Evolutionary conservation across 768 basidiomycete genomes (phyloP), one percentile per base, ranked within the genome.

Genomic region (Cystobasidium onofrii): DNA sequence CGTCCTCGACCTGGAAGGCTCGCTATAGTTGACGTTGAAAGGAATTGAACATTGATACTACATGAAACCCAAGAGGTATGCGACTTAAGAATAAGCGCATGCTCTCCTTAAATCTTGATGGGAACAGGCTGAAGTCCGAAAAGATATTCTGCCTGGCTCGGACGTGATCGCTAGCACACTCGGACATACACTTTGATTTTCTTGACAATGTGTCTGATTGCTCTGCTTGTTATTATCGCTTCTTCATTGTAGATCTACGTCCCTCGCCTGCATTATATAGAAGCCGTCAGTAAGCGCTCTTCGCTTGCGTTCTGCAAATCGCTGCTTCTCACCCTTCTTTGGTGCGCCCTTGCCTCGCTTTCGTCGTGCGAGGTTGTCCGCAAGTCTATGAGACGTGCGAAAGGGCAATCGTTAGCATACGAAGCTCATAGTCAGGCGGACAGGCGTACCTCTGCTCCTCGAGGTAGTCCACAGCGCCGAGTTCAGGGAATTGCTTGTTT

Each of bases 1-100:
- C 20, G 86, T 90, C 15, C 81, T 92, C 82, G 92, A 94, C 78
- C 84, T 91, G 61, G 84, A 86, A 34, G 86, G 85, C 15, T 80
- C 75, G 60, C 78, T 81, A 74, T 85, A 72, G 74, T 15, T 6
- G 39, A 15, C 6, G 7, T 39, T 39, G 39, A 6, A 6, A 39
- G 39, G 39, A 15, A 39, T 39, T 15, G 39, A 39, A 6, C 39
- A 39, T 39, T 39, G 6, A 39, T 6, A 39, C 39, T n/a, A n/a
- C n/a, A n/a, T n/a, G n/a, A n/a, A n/a, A n/a, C n/a, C n/a, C n/a
- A n/a, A n/a, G n/a, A n/a, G n/a, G n/a, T n/a, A n/a, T n/a, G n/a
- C n/a, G n/a, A n/a, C n/a, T n/a, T n/a, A n/a, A n/a, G n/a, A n/a
- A n/a, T n/a, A n/a, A n/a, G n/a, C n/a, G n/a, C n/a, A n/a, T n/a